Evolutionary conservation across 2,329 filamentous ascomycete species (phyloP), one percentile per base, ranked within the genome.

Genomic region (Lizonia empirigonia): DNA sequence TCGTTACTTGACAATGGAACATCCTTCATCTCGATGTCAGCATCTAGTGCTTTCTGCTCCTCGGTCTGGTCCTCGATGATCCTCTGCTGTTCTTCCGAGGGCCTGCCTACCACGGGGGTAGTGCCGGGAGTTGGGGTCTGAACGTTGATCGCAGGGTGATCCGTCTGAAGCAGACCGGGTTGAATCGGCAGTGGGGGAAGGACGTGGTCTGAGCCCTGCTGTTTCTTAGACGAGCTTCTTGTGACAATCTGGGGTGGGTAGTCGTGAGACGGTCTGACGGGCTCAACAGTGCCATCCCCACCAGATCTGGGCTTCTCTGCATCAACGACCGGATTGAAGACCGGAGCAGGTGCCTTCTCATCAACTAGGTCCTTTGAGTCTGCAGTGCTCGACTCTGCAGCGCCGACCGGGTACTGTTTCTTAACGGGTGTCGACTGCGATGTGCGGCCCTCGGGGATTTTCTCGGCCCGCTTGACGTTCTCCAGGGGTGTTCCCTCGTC

Each of bases 11-110:
- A 76, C 33, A 80, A 70, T 23, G 82, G 80, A 33, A 80, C 64
- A 53, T 90, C 87, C 27, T 80, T 79, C 84, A 90, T 90, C 47
- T 85, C 80, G 46, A 87, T 77, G 58, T 84, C 80, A 44, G 74
- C 80, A 59, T 86, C 83, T 4, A 70, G 64, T 40, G 74, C 67
- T 50, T 76, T 71, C 58, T 81, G 78, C 50, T 78, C 68, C 20
- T 77, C 73, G 12, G 78, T 82, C 71, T 76, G 63, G 71, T 82
- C 64, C 69, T 79, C 64, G 75, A 83, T 74, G 71, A 77, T 45
- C 44, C 71, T 68, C 34, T 74, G 59, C 45, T 75, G 68, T 36
- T 75, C 64, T 36, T 67, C 72, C 8, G 73, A 69, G 5, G 67
- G 67, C 35, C 67, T 65, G 33, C 64, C 58, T 37, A 68, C 60